Base-by-base conservation (phyloP, 768 basidiomycete species). In the Imleria badia region DNA sequence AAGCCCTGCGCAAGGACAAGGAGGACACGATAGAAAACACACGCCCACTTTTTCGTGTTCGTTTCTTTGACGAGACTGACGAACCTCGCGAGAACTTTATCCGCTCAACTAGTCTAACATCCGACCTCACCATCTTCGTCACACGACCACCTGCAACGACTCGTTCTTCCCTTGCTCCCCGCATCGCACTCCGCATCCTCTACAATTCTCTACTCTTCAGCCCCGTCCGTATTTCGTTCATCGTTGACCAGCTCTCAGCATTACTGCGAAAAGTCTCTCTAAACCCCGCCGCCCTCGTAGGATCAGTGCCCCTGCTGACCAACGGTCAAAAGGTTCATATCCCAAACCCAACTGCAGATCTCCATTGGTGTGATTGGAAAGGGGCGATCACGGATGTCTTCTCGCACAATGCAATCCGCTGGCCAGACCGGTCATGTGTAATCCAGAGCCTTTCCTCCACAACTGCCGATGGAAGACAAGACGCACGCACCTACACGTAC, bases 291-390 rank as follows among this genome's bases (percentile, higher is more conserved):
- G 78, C 82, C 1, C 76, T 84, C 0, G 80, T 96, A 29, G 93
- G 94, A 6, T 83, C 87, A 2, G 83, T 96, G 13, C 86, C 93
- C 1, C 72, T 98, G 13, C 73, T 94, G 45, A 94, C 92, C 0
- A 76, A 85, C 5, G 68, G 73, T 13, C 93, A 98, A 72, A 79
- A 78, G 50, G 75, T 72, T 13, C 78, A 78, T 45, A 79, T 99
- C 5, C 97, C 97, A 1, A 80, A 89, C 65, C 94, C 96, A 3
- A 84, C 82, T 12, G 87, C 84, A 15, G 88, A 98, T 69, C 81
- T 99, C 34, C 83, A 97, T 63, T 99, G 97, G 96, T 96, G 93
- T 71, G 95, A 88, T 48, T 99, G 88, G 84, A 93, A 94, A 69
- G 97, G 96, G 31, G 91, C 96, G 8, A 98, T 99, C 66, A 93